These are phyloP conservation scores for Odontarrhena argentea DNA, from an alignment of 345 rosid species.

Conservation along the genomic window DNA sequence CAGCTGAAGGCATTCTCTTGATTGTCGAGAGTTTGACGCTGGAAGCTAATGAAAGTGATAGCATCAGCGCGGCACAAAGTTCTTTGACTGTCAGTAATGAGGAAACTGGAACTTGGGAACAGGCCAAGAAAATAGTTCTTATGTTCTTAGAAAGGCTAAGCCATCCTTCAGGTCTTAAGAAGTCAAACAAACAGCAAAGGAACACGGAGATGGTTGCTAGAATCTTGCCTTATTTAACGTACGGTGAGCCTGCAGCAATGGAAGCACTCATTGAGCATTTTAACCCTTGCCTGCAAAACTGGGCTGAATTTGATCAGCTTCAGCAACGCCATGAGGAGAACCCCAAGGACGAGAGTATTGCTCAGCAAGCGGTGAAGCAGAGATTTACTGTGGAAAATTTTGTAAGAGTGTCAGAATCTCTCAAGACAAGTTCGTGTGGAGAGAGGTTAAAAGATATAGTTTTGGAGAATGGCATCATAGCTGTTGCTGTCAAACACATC, in stretches of 20 bases:
- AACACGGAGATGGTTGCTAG: constrained; percentile 99
- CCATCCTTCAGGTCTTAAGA: constrained; percentile 83
- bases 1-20: constrained; percentile 97
- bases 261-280: constrained; percentile 94
- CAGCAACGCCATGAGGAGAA: constrained; percentile 73
- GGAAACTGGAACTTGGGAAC: constrained; percentile 85
- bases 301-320: constrained; percentile 79
- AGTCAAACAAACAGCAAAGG: constrained; percentile 96
- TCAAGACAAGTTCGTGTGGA: constrained; percentile 96
- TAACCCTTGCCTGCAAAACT: constrained; percentile 79
- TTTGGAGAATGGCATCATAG: constrained; percentile 79
- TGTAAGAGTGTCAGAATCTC: constrained; percentile 94
- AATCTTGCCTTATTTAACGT: constrained; percentile 93
- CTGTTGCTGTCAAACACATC: constrained; percentile 79
- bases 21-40: constrained; percentile 92
- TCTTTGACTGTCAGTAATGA: constrained; percentile 79
- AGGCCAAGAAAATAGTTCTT: constrained; percentile 95
- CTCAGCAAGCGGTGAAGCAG: constrained; percentile 74
- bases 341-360: constrained; percentile 69
- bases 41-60: constrained; percentile 94
- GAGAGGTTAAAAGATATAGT: constrained; percentile 94
- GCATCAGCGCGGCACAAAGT: constrained; percentile 72
- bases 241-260: constrained; percentile 99
- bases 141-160: constrained; percentile 94
- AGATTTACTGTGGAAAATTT: constrained; percentile 84